Evolutionary conservation across 2,329 filamentous ascomycete genomes (phyloP).

Genomic region (Fusarium miscanthi): DNA sequence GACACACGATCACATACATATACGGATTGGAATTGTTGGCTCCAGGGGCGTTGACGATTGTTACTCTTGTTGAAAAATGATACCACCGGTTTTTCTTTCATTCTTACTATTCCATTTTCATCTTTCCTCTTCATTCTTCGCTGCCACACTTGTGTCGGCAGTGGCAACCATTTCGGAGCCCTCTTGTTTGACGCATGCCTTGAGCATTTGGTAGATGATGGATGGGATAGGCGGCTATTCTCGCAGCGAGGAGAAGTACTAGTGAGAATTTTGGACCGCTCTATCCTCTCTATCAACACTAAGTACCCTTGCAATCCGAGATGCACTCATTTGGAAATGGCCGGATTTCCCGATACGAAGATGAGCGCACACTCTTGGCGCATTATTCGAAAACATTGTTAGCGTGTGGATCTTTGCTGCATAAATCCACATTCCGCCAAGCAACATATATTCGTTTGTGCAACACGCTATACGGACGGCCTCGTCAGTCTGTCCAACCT

Average conservation of each 20-base stretch:
- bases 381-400: background rate
- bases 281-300: background rate
- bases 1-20: conserved; percentile 42
- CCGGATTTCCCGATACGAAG: background rate
- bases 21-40: conserved; percentile 37
- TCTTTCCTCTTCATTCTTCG: conserved; percentile 15
- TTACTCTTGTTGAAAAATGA: conserved; percentile 43
- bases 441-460: background rate
- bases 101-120: conserved; percentile 1
- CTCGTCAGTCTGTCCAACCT: background rate
- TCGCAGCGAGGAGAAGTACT: background rate
- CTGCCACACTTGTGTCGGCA: conserved; percentile 3
- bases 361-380: conserved; percentile 1
- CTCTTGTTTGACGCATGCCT: conserved; percentile 14
- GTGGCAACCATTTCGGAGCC: conserved; percentile 4
- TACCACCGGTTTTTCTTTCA: conserved; percentile 41
- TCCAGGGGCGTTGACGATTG: conserved; percentile 42
- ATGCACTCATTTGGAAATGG: conserved; percentile 1
- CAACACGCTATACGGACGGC: background rate
- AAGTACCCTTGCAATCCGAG: background rate
- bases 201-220: conserved; percentile 23
- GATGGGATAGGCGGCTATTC: background rate
- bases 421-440: conserved; percentile 1
- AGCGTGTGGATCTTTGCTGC: conserved; percentile 3
- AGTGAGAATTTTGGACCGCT: background rate